Evolutionary conservation across 2,329 filamentous ascomycete species (phyloP).

Genomic region (Pyrenochaeta sp.): DNA sequence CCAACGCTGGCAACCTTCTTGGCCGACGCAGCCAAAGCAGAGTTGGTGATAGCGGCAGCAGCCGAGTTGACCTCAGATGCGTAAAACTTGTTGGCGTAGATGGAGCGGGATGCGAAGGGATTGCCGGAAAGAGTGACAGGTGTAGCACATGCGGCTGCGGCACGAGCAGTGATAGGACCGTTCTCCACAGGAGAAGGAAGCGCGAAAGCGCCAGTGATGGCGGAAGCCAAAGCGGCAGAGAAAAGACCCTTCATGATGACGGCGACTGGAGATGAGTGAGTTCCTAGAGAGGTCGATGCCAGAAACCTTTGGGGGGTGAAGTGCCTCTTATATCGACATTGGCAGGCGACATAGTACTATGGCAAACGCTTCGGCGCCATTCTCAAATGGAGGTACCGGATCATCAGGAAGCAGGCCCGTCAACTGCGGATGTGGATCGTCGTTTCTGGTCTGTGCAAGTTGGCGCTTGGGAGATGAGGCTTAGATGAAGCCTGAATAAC

Average conservation of each 20-base stretch:
- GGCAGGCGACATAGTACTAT: conserved; percentile 10
- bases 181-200: conserved; percentile 42
- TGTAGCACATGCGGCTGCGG: conserved; percentile 43
- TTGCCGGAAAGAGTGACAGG: conserved; percentile 59
- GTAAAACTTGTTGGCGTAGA: conserved; percentile 64
- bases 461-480: conserved; percentile 38
- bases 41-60: conserved; percentile 65
- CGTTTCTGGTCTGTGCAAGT: conserved; percentile 38
- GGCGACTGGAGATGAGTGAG: conserved; percentile 22
- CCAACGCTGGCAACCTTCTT: conserved; percentile 59
- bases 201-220: conserved; percentile 46
- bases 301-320: conserved; percentile 13
- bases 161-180: conserved; percentile 45
- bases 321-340: conserved; percentile 42
- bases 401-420: conserved; percentile 50
- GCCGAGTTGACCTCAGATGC: conserved; percentile 61
- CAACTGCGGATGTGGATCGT: conserved; percentile 37
- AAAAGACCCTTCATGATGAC: conserved; percentile 48
- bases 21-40: conserved; percentile 62
- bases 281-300: conserved; percentile 31
- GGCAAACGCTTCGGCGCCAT: conserved; percentile 11
- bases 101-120: conserved; percentile 59
- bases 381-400: conserved; percentile 8
- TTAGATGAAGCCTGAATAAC: conserved; percentile 40
- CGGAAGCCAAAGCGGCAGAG: conserved; percentile 44